phyloP scores from a whole-genome alignment of 345 rosid genomes.

The Eucalyptus viminalis region DNA sequence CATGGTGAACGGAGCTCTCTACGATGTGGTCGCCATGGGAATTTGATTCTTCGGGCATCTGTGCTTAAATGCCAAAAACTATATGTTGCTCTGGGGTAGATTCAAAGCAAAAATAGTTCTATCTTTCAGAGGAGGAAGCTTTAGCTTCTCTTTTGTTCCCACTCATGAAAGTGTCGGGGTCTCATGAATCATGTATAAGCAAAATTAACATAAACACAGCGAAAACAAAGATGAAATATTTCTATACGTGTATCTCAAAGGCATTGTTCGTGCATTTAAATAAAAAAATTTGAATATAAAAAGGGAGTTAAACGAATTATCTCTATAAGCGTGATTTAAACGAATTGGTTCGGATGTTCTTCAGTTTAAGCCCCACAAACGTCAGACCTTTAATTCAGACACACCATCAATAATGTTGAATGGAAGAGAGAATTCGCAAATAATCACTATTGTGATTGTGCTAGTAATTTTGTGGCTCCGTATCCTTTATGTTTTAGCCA shows the following conservation, averaged over 20 bases:
- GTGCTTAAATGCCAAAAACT: background rate
- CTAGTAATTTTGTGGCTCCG: no score
- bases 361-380: fast-evolving
- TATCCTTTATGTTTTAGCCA: no score
- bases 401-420: no score
- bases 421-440: no score
- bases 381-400: fast-evolving
- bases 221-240: no score
- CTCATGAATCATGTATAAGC: fast-evolving
- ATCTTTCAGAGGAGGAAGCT: background rate
- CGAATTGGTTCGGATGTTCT: fast-evolving
- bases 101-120: background rate
- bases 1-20: background rate
- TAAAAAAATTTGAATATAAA: no score
- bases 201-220: no score
- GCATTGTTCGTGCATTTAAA: no score
- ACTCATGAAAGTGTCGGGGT: no score
- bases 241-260: no score
- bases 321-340: no score
- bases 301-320: fast-evolving
- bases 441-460: no score
- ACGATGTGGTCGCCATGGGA: background rate
- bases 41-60: background rate
- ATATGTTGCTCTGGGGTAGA: background rate
- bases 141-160: background rate